phyloP scores from a whole-genome alignment of 2,329 filamentous ascomycete genomes.

The Fusarium sp. region DNA sequence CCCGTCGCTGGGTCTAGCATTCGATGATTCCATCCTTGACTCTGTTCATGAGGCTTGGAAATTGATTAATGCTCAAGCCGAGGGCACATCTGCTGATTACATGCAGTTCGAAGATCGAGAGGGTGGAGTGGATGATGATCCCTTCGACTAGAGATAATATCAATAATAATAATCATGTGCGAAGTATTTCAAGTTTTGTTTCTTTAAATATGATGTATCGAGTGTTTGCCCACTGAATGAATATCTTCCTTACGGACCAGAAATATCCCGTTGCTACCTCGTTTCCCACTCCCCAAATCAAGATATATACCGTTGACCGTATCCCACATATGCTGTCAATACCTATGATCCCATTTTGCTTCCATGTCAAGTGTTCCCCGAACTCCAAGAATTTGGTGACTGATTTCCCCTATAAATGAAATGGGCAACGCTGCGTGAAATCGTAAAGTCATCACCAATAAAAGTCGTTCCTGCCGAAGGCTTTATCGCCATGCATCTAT shows the following conservation, averaged over 20 bases:
- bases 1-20: constrained; percentile 72
- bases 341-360: constrained; percentile 12
- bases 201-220: not conserved
- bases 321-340: not conserved
- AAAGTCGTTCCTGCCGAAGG: not conserved
- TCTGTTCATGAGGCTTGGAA: constrained; percentile 78
- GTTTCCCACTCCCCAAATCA: not conserved
- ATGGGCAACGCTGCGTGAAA: not conserved
- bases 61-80: constrained; percentile 64
- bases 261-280: constrained; percentile 2
- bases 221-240: not conserved
- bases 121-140: constrained; percentile 67
- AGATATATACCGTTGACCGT: not conserved
- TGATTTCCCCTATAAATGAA: constrained; percentile 9
- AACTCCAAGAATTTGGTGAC: constrained; percentile 8
- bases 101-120: constrained; percentile 84
- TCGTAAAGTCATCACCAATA: not conserved
- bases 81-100: constrained; percentile 63
- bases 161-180: not conserved
- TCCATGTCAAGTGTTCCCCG: not conserved
- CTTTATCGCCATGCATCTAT: not conserved
- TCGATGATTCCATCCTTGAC: constrained; percentile 76
- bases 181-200: not conserved
- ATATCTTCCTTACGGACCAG: not conserved
- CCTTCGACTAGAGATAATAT: constrained; percentile 53